Conservation (phyloP, 352 stramenopile genomes). For the Pythium volutum region DNA sequence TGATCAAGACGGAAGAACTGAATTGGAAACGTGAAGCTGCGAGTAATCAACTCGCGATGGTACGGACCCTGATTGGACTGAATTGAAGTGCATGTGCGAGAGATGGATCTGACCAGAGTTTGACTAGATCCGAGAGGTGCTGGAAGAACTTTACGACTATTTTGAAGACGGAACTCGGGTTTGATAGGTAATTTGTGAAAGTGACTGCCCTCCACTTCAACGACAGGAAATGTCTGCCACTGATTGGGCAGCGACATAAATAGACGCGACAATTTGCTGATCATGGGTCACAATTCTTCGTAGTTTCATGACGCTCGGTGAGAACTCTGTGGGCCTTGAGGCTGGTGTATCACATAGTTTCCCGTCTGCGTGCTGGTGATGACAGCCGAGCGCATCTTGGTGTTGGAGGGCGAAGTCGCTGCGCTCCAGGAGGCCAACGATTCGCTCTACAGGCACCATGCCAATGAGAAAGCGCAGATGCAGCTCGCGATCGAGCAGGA, state of each 20-base stretch:
- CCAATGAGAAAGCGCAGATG: conserved; percentile 77
- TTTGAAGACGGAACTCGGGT: not conserved
- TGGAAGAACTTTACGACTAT: not conserved
- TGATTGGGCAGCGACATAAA: no score
- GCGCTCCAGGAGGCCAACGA: conserved; percentile 57
- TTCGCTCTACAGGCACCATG: conserved; percentile 55
- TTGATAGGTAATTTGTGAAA: no score
- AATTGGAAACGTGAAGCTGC: not conserved
- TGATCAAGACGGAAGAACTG: not conserved
- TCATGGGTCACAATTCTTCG: no score
- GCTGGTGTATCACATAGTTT: no score
- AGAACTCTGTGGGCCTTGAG: no score
- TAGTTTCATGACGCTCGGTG: no score
- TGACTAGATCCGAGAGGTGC: not conserved
- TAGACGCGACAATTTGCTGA: no score
- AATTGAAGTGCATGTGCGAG: not conserved
- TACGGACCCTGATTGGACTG: not conserved
- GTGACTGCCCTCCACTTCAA: no score
- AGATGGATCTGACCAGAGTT: not conserved
- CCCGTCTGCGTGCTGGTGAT: no score
- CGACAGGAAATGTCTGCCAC: no score
- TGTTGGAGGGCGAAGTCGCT: conserved; percentile 49
- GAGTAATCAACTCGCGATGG: not conserved
- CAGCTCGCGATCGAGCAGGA: conserved; percentile 71
- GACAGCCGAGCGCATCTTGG: conserved; percentile 31